These are phyloP conservation scores for Calophaca sinica DNA, from an alignment of 306 rosid species.

Conservation along the genomic window DNA sequence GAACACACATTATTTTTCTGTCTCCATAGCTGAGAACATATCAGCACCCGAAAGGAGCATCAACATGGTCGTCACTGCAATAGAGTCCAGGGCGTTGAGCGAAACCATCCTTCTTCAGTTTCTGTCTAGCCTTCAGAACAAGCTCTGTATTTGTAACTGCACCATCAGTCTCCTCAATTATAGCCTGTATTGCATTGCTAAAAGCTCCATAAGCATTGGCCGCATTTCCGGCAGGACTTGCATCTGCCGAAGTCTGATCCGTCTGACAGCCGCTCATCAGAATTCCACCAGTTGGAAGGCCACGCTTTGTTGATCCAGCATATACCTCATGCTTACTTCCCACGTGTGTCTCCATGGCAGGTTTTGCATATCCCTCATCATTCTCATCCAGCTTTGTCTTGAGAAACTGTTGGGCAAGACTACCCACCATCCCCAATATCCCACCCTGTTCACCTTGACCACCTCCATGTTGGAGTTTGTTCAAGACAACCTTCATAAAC, in stretches of 20 bases:
- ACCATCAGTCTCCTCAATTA: constrained; percentile 67
- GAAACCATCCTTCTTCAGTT: constrained; percentile 70
- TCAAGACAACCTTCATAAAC: constrained; percentile 82
- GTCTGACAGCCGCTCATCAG: constrained; percentile 91
- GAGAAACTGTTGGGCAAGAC: constrained; percentile 88
- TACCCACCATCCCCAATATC: constrained; percentile 78
- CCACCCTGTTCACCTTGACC: constrained; percentile 59
- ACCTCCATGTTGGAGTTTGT: constrained; percentile 60
- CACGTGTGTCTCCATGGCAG: constrained; percentile 71
- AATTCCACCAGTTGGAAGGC: constrained; percentile 71
- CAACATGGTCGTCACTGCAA: constrained; percentile 71
- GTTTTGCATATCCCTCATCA: constrained; percentile 77
- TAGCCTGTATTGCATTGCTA: constrained; percentile 83
- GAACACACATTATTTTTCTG: constrained; percentile 2
- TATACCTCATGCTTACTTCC: constrained; percentile 77
- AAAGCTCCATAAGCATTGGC: constrained; percentile 80
- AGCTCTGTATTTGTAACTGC: constrained; percentile 71
- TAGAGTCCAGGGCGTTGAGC: constrained; percentile 92
- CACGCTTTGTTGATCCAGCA: constrained; percentile 69
- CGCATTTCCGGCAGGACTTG: constrained; percentile 74
- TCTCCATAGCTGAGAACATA: constrained; percentile 29
- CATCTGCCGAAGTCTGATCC: constrained; percentile 90
- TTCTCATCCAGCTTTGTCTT: constrained; percentile 74
- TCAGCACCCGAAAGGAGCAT: constrained; percentile 66
- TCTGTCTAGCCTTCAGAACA: constrained; percentile 65